Evolutionary conservation across 192 early-diverging fungal species (phyloP).

Genomic region (Backusella parvicylindrica): DNA sequence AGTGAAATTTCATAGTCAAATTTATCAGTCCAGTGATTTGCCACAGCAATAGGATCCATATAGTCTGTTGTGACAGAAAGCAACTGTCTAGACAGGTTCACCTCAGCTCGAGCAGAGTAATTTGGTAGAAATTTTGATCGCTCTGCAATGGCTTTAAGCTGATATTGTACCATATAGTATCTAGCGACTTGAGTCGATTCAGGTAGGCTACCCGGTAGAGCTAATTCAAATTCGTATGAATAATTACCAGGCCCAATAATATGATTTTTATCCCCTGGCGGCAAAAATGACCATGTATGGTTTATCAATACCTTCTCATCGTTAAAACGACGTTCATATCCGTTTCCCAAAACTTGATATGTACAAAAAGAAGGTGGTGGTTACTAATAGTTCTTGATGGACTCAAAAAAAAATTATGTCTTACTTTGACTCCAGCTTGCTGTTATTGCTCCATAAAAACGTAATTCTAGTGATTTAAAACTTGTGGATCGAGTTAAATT

Average conservation of each 20-base stretch:
- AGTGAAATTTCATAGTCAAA: constrained; percentile 51
- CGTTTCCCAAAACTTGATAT: not conserved
- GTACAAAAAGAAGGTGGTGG: not conserved
- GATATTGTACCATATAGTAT: constrained; percentile 45
- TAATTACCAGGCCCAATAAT: constrained; percentile 27
- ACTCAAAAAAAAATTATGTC: not conserved
- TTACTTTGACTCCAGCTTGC: constrained; percentile 40
- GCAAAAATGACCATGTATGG: constrained; percentile 50
- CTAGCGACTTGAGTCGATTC: constrained; percentile 50
- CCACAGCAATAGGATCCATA: constrained; percentile 38
- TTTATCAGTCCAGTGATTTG: constrained; percentile 48
- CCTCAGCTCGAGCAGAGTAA: constrained; percentile 19
- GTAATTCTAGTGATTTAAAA: constrained; percentile 45
- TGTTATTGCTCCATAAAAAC: constrained; percentile 45
- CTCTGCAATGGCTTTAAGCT: constrained; percentile 46
- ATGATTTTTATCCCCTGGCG: constrained; percentile 25
- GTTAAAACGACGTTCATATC: not conserved
- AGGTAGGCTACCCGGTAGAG: constrained; percentile 51
- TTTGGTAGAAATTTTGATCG: constrained; percentile 51
- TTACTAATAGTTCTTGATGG: not conserved
- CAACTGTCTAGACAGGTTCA: constrained; percentile 44
- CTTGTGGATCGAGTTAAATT: constrained; percentile 43
- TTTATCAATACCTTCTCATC: constrained; percentile 40
- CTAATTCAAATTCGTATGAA: constrained; percentile 51
- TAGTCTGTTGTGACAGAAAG: constrained; percentile 35